These are phyloP conservation scores for Sporothrix schenckii DNA, from an alignment of 2,329 filamentous ascomycete genomes.

Conservation along the genomic window DNA sequence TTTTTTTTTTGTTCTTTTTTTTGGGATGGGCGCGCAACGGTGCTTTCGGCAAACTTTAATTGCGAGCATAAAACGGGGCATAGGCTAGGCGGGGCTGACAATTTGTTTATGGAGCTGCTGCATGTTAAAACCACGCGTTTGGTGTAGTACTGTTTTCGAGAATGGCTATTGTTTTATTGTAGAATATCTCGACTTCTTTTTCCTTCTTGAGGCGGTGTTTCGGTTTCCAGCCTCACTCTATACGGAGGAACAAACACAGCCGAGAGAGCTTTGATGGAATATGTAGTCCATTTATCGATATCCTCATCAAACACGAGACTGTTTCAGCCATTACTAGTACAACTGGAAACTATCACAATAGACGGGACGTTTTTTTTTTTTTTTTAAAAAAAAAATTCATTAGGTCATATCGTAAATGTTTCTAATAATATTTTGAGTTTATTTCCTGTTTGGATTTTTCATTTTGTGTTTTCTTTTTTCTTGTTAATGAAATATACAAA, in stretches of 20 bases:
- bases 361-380: neutral
- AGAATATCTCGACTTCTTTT: neutral
- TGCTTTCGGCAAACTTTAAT: too few relatives aligned
- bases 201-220: neutral
- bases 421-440: neutral
- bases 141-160: neutral
- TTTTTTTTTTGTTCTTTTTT: too few relatives aligned
- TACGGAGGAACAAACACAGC: neutral
- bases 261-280: neutral
- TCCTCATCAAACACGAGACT: neutral
- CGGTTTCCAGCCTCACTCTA: neutral
- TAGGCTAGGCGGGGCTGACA: conserved; percentile 1
- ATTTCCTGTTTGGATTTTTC: conserved; percentile 15
- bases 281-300: neutral
- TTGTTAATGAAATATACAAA: conserved; percentile 7
- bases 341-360: neutral
- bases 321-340: neutral
- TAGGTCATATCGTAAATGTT: conserved; percentile 1
- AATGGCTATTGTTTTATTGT: neutral
- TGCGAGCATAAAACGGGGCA: too few relatives aligned
- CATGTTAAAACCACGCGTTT: neutral
- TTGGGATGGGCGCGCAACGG: too few relatives aligned
- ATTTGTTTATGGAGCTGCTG: neutral
- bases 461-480: neutral
- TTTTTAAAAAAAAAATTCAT: neutral